A percentile compares a stretch with the other conserved stretches of the same genome.
Evolutionary conservation across 768 basidiomycete species (phyloP).

Genomic region (Trametes maxima): DNA sequence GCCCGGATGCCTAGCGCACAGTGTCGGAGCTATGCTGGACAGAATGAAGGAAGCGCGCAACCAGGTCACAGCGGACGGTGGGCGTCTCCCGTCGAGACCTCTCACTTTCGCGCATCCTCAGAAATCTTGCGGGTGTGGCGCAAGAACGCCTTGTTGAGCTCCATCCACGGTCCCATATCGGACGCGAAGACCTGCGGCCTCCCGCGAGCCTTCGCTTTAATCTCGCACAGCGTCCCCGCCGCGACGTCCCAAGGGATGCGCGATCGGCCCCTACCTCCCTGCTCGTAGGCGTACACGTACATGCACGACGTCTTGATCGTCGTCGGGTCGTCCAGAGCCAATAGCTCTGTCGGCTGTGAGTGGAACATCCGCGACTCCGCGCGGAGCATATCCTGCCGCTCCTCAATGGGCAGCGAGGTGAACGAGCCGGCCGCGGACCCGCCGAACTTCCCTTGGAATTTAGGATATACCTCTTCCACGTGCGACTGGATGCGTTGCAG

Average conservation of each 20-base stretch:
- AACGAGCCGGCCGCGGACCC: constrained; percentile 29
- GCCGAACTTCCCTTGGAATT: background rate
- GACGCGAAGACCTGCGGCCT: no score
- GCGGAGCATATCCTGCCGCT: constrained; percentile 51
- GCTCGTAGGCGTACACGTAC: constrained; percentile 42
- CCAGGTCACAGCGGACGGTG: no score
- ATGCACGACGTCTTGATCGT: constrained; percentile 54
- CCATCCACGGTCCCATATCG: no score
- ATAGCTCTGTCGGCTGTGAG: constrained; percentile 34
- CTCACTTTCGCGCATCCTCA: no score
- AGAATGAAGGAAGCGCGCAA: no score
- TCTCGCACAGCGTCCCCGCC: constrained; percentile 51
- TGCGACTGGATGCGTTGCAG: constrained; percentile 43
- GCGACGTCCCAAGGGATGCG: constrained; percentile 60
- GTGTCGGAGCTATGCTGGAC: no score
- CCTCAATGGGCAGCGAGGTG: constrained; percentile 43
- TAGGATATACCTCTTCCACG: constrained; percentile 35
- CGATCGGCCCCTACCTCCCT: constrained; percentile 28
- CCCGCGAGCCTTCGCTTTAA: constrained; percentile 43
- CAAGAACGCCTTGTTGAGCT: no score
- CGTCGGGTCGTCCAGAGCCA: constrained; percentile 35
- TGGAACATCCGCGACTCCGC: constrained; percentile 45
- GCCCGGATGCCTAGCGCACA: no score
- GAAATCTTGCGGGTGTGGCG: no score
- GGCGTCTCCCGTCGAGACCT: no score